Conservation (phyloP, 140 eudicot genomes). For the Ambrosia hybrid region DNA sequence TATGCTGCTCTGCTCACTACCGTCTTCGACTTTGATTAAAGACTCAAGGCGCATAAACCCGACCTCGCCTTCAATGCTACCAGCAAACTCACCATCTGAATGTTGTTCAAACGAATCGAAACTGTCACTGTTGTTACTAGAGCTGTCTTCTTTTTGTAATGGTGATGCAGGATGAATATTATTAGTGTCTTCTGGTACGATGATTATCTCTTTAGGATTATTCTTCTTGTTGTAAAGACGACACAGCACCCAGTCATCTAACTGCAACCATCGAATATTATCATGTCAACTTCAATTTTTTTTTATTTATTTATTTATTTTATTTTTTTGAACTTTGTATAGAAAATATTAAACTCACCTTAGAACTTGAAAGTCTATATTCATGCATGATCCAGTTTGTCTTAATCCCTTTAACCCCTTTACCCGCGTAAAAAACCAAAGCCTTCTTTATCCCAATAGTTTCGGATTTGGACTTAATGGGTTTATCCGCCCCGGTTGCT, state of each 20-base stretch:
- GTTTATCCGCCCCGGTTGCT: conserved; percentile 53
- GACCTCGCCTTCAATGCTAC: background rate
- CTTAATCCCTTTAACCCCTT: conserved; percentile 37
- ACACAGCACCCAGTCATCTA: conserved; percentile 47
- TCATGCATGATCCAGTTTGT: conserved; percentile 60
- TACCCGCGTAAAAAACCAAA: conserved; percentile 47
- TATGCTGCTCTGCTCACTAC: background rate
- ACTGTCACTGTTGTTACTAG: conserved; percentile 17
- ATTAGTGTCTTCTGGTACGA: conserved; percentile 11
- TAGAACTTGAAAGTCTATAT: conserved; percentile 28
- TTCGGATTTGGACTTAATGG: conserved; percentile 22
- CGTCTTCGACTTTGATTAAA: conserved; percentile 2
- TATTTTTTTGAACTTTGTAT: too few species aligned
- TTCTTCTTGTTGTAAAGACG: conserved; percentile 54
- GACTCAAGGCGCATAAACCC: background rate
- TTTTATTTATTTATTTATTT: too few species aligned
- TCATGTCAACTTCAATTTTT: too few species aligned
- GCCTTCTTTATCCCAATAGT: conserved; percentile 40
- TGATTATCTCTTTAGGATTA: conserved; percentile 33
- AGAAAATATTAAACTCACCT: conserved; percentile 15
- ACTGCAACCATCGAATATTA: conserved; percentile 11
- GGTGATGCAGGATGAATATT: background rate
- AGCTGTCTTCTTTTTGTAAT: conserved; percentile 7
- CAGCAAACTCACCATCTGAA: conserved; percentile 32
- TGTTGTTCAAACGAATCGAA: conserved; percentile 14